Evolutionary conservation across 345 rosid species (phyloP).

Genomic region (Psidium friedrichsthalianum): DNA sequence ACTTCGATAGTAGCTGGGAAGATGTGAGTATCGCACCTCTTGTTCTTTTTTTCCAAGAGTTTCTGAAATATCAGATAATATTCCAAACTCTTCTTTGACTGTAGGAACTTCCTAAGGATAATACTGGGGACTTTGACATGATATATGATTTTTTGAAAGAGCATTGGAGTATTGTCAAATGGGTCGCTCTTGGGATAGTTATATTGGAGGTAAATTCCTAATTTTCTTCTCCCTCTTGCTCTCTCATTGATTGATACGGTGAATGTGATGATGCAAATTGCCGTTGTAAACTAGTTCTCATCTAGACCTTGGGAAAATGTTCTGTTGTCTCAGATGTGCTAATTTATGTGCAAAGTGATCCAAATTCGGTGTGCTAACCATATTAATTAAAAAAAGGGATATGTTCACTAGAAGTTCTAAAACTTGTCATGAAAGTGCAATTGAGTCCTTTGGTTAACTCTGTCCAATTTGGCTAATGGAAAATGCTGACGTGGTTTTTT

Average conservation of each 20-base stretch:
- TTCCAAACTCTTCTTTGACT: neutral
- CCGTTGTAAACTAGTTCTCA: neutral
- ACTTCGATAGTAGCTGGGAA: slow-evolving; percentile 84
- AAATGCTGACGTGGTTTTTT: too few species aligned
- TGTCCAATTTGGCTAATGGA: too few species aligned
- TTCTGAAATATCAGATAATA: neutral
- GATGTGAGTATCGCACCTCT: slow-evolving; percentile 33
- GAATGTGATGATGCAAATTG: neutral
- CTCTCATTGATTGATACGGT: neutral
- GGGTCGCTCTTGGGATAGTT: slow-evolving; percentile 92
- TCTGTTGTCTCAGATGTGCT: neutral
- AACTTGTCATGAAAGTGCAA: too few species aligned
- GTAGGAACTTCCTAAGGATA: slow-evolving; percentile 26
- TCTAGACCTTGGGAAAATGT: neutral
- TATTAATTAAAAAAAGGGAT: neutral
- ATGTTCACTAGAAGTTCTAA: too few species aligned
- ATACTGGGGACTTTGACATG: slow-evolving; percentile 66
- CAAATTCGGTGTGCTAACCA: neutral
- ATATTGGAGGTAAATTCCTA: slow-evolving; percentile 60
- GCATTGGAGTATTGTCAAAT: slow-evolving; percentile 67
- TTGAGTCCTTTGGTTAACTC: too few species aligned
- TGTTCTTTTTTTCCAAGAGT: neutral
- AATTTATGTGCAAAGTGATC: neutral
- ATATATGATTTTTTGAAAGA: slow-evolving; percentile 69
- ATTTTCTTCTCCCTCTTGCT: neutral